A percentile compares a stretch with the other conserved stretches of the same genome.
Conservation (phyloP, 2,329 filamentous ascomycete species). For the Albophoma yamanashiensis region DNA sequence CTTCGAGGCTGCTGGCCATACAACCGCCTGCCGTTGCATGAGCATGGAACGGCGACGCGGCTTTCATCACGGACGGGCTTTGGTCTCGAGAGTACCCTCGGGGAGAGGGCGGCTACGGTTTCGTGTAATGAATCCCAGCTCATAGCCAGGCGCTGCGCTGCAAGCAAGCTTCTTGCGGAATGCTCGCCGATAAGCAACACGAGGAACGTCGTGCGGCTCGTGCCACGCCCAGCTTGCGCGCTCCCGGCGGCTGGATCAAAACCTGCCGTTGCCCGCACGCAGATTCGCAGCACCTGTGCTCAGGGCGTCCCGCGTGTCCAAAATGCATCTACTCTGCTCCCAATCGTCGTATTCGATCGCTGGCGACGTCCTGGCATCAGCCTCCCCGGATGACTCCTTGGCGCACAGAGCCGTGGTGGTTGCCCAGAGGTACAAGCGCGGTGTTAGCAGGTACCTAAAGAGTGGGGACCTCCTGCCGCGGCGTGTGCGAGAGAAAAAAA, state of each 20-base stretch:
- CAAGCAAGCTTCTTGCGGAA: neutral
- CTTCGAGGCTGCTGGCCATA: neutral
- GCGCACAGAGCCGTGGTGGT: neutral
- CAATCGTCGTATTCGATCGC: neutral
- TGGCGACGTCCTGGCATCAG: neutral
- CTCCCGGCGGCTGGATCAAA: neutral
- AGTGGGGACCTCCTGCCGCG: constrained; percentile 3
- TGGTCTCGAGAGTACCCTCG: neutral
- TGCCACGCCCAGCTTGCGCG: neutral
- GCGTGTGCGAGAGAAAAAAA: constrained; percentile 6
- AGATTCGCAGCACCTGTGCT: neutral
- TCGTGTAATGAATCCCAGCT: neutral
- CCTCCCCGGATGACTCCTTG: neutral
- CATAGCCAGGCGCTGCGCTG: neutral
- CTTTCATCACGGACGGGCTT: neutral
- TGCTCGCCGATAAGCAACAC: neutral
- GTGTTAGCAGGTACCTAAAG: constrained; percentile 16
- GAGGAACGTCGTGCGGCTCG: neutral
- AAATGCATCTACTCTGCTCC: neutral
- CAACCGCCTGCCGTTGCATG: neutral
- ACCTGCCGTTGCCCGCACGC: neutral
- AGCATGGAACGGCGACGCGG: neutral
- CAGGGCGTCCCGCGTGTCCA: neutral
- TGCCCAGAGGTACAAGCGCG: constrained; percentile 12
- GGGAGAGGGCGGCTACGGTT: neutral